phyloP scores from a whole-genome alignment of 257 asterid genomes.

The Petunia secreta region DNA sequence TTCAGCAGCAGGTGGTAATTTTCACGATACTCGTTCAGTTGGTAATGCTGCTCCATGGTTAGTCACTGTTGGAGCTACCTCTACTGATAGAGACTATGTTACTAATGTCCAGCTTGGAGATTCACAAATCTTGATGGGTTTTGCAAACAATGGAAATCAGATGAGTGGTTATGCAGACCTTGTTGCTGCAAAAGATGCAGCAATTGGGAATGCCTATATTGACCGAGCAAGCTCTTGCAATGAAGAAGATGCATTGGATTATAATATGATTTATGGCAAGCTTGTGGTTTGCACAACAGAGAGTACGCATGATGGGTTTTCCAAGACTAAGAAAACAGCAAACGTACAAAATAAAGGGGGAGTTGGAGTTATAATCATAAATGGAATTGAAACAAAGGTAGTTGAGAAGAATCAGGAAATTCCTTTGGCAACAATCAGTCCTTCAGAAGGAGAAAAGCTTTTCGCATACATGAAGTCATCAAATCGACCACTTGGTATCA shows the following conservation, averaged over 20 bases:
- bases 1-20: slow-evolving; percentile 25
- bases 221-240: slow-evolving; percentile 28
- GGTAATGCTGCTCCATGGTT: slow-evolving; percentile 29
- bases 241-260: slow-evolving; percentile 10
- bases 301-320: not conserved
- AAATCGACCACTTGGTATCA: not conserved
- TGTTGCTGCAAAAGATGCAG: slow-evolving; percentile 24
- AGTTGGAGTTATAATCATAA: slow-evolving; percentile 24
- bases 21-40: not conserved
- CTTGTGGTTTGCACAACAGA: slow-evolving; percentile 29
- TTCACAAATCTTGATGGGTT: not conserved
- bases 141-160: no score
- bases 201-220: not conserved
- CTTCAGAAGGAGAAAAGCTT: slow-evolving; percentile 14
- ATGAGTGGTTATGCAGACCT: not conserved
- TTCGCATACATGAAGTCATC: slow-evolving; percentile 9
- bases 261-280: slow-evolving; percentile 16
- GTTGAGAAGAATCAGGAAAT: not conserved
- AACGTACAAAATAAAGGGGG: slow-evolving; percentile 16
- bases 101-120: slow-evolving; percentile 24
- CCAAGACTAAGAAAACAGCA: not conserved
- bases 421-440: slow-evolving; percentile 13
- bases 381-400: not conserved
- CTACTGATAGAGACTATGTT: slow-evolving; percentile 25
- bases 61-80: slow-evolving; percentile 30